Conservation (phyloP, 2,329 filamentous ascomycete genomes). For the Aureobasidium sp. region DNA sequence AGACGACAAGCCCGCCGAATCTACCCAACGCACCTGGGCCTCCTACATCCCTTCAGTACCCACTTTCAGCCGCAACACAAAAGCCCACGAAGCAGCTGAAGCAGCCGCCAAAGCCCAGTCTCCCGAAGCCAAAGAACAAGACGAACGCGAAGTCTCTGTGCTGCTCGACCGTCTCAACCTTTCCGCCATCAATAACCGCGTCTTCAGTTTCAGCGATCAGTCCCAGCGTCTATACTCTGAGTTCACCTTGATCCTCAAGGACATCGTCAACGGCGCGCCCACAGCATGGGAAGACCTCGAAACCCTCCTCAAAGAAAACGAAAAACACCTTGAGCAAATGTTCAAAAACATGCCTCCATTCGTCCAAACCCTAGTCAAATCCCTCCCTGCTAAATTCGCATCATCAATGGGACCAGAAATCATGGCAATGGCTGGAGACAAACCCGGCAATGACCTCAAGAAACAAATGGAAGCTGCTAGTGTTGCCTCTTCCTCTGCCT, state of each 20-base stretch:
- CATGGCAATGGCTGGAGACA: slow-evolving; percentile 68
- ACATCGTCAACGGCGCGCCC: slow-evolving; percentile 84
- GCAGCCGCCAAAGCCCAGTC: slow-evolving; percentile 18
- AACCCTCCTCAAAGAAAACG: slow-evolving; percentile 54
- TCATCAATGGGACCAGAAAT: slow-evolving; percentile 70
- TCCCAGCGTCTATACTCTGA: slow-evolving; percentile 71
- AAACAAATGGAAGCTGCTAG: slow-evolving; percentile 25
- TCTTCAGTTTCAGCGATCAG: slow-evolving; percentile 75
- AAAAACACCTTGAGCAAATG: slow-evolving; percentile 54
- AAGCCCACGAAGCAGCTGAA: neutral
- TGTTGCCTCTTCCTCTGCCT: neutral
- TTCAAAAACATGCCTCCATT: slow-evolving; percentile 64
- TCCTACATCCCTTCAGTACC: slow-evolving; percentile 9
- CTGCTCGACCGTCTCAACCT: slow-evolving; percentile 81
- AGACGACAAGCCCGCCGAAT: neutral
- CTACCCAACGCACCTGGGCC: slow-evolving; percentile 6
- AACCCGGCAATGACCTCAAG: slow-evolving; percentile 41
- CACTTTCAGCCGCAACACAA: neutral
- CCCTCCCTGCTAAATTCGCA: slow-evolving; percentile 74
- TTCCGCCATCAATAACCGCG: slow-evolving; percentile 73
- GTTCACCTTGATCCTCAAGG: slow-evolving; percentile 87
- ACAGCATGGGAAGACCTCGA: slow-evolving; percentile 90
- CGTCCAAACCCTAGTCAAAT: slow-evolving; percentile 77
- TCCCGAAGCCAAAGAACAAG: slow-evolving; percentile 38
- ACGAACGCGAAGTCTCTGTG: slow-evolving; percentile 64